Base-by-base conservation (phyloP, 352 stramenopile genomes). In the Globisporangium canariense region DNA sequence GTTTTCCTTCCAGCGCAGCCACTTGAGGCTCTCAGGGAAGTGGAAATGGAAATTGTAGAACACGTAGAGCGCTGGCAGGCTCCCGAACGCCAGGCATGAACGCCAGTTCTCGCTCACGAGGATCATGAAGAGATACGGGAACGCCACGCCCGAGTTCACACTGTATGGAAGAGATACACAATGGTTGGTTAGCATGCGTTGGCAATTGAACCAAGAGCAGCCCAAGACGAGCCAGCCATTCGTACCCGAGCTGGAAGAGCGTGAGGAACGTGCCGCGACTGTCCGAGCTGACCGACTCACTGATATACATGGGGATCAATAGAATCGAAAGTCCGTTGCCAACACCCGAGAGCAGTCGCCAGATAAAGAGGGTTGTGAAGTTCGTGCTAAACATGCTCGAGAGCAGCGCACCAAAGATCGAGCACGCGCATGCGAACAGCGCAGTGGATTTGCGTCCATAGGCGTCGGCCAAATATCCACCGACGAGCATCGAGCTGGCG, bases 241-340 rank as follows among this genome's bases (percentile, higher is more conserved):
- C 9, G 56, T 69, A 92, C 83, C 83, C 87, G 9, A 96, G 81
- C 47, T 96, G 85, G 57, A 87, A 95, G 43, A 92, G 70, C 30
- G 85, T 89, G 43, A 96, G 73, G 69, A 88, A 90, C 4, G 70
- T 69, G 20, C 85, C 84, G 25, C 87, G 83, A 65, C 74, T 81
- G 5, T 76, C 64, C 46, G 81, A 75, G 60, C 89, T 76, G 18
- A 93, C 79, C 50, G 81, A 91, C 60, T 95, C 87, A 55, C 85
- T 93, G 38, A 94, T 94, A 74, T 94, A 96, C 86, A 95, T 95
- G 40, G 86, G 86, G n/a, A 95, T 70, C 41, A 95, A 68, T 40
- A 95, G 63, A 46, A 95, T 95, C 14, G 84, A 95, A 62, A 95
- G 69, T 1, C 84, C 86, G 32, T 95, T 95, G 60, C 86, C 84